Percentiles rank a stretch among this genome's conserved stretches.
These are phyloP conservation scores for Aspergillus piperis DNA, from an alignment of 2,329 filamentous ascomycete genomes.

Conservation along the genomic window DNA sequence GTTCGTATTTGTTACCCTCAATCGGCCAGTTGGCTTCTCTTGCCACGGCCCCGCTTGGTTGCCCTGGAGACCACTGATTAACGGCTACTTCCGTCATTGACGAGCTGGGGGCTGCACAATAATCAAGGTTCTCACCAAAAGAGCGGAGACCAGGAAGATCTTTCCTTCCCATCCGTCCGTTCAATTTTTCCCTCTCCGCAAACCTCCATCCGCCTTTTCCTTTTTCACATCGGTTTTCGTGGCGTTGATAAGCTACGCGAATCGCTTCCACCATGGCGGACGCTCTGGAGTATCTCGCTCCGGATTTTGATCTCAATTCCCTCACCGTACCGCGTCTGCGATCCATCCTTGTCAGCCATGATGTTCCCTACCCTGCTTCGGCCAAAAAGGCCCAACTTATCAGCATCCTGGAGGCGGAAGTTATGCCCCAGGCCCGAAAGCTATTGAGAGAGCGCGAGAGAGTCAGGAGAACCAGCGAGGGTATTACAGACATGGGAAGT, in stretches of 20 bases:
- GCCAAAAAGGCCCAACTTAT: conserved; percentile 91
- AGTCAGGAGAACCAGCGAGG: conserved; percentile 82
- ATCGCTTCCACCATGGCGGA: conserved; percentile 43
- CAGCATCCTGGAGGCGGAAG: conserved; percentile 75
- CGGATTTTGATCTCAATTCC: conserved; percentile 78
- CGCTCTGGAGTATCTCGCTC: conserved; percentile 80
- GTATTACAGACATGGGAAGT: conserved; percentile 72
- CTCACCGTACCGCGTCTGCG: conserved; percentile 87
- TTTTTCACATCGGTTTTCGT: background rate
- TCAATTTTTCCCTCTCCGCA: background rate
- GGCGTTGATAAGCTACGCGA: conserved; percentile 7
- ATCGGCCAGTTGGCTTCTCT: conserved; percentile 6
- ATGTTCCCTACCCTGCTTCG: conserved; percentile 79
- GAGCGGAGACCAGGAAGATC: background rate
- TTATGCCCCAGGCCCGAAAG: conserved; percentile 75
- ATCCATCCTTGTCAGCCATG: conserved; percentile 87
- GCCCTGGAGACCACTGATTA: conserved; percentile 40
- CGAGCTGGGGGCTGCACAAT: conserved; percentile 11
- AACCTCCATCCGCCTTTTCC: background rate
- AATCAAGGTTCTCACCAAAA: conserved; percentile 4
- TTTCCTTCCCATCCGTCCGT: background rate
- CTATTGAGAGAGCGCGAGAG: conserved; percentile 73
- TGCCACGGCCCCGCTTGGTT: conserved; percentile 32
- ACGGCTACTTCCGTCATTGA: conserved; percentile 16
- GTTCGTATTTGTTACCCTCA: background rate